Evolutionary conservation across 352 stramenopile species (phyloP).

Genomic region (Pythium guiyangense): DNA sequence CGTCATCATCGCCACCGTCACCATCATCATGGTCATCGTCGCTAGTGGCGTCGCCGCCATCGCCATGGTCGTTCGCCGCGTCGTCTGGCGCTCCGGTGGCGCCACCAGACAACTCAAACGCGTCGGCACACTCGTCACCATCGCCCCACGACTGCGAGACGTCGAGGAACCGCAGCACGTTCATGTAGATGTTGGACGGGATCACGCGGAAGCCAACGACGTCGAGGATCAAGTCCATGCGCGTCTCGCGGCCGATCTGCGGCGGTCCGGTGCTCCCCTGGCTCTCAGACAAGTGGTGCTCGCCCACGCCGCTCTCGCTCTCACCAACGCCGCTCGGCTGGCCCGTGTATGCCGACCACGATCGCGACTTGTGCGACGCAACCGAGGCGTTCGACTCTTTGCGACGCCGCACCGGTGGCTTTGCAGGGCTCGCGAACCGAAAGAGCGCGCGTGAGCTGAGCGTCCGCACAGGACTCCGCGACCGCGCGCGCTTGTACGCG

Average conservation of each 20-base stretch:
- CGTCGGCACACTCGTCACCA: not conserved
- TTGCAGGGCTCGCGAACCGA: slow-evolving; percentile 13
- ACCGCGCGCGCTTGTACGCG: slow-evolving; percentile 4
- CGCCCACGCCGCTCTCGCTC: too few species aligned
- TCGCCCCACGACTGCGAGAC: slow-evolving; percentile 21
- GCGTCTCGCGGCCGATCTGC: slow-evolving; percentile 22
- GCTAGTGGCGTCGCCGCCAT: not conserved
- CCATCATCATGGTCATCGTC: not conserved
- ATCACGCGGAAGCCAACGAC: slow-evolving; percentile 75
- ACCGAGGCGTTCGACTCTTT: slow-evolving; percentile 11
- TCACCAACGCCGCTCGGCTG: slow-evolving; percentile 5
- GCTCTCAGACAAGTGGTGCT: slow-evolving; percentile 2
- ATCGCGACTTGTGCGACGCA: slow-evolving; percentile 10
- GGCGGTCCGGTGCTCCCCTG: not conserved
- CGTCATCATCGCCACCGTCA: slow-evolving; percentile 3
- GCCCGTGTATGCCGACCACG: slow-evolving; percentile 3
- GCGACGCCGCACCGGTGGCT: not conserved
- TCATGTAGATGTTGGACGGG: slow-evolving; percentile 79
- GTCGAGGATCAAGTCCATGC: slow-evolving; percentile 67
- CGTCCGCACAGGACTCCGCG: slow-evolving; percentile 20
- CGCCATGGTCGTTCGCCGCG: too few species aligned
- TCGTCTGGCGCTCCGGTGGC: not conserved
- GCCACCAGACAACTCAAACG: not conserved
- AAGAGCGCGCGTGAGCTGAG: slow-evolving; percentile 36
- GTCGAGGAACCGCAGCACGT: slow-evolving; percentile 71